Percentiles rank a stretch among this genome's conserved stretches.
Conservation (phyloP, 257 asterid species). For the Haberlea rhodopensis region DNA sequence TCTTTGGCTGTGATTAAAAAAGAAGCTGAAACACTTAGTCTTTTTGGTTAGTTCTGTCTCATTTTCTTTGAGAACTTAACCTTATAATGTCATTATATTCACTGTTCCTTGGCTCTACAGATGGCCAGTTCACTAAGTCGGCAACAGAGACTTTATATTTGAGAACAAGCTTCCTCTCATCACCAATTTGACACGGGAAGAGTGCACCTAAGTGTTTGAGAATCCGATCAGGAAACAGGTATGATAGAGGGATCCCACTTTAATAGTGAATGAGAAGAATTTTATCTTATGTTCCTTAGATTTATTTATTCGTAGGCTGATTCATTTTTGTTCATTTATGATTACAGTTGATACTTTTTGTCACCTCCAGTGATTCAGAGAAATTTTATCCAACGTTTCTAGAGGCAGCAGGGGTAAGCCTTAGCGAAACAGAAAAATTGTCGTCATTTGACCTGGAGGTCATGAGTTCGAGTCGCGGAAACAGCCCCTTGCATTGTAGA, state of each 20-base stretch:
- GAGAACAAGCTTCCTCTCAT: constrained; percentile 83
- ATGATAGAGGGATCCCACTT: constrained; percentile 16
- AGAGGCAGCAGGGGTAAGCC: too few species aligned
- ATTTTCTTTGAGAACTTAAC: neutral
- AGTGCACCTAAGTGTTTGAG: constrained; percentile 74
- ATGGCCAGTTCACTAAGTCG: constrained; percentile 67
- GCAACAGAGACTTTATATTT: constrained; percentile 73
- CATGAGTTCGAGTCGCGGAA: too few species aligned
- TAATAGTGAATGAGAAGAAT: neutral
- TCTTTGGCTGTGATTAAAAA: constrained; percentile 69
- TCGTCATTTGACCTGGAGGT: too few species aligned
- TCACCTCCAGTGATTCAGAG: constrained; percentile 59
- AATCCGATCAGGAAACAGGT: constrained; percentile 97
- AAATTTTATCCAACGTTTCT: constrained; percentile 56
- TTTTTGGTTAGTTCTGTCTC: constrained; percentile 50
- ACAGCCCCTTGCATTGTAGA: too few species aligned
- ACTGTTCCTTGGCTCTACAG: constrained; percentile 34
- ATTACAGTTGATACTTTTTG: constrained; percentile 76
- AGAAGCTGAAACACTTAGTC: constrained; percentile 58
- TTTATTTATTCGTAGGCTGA: constrained; percentile 10
- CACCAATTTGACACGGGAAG: constrained; percentile 70
- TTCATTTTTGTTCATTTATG: constrained; percentile 18
- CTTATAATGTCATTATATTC: constrained; percentile 5
- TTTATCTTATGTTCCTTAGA: neutral
- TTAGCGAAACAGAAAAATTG: too few species aligned